Percentiles rank a stretch among this genome's conserved stretches.
Evolutionary conservation across 2,329 filamentous ascomycete species (phyloP).

Genomic region (Magnaporthales sp.): DNA sequence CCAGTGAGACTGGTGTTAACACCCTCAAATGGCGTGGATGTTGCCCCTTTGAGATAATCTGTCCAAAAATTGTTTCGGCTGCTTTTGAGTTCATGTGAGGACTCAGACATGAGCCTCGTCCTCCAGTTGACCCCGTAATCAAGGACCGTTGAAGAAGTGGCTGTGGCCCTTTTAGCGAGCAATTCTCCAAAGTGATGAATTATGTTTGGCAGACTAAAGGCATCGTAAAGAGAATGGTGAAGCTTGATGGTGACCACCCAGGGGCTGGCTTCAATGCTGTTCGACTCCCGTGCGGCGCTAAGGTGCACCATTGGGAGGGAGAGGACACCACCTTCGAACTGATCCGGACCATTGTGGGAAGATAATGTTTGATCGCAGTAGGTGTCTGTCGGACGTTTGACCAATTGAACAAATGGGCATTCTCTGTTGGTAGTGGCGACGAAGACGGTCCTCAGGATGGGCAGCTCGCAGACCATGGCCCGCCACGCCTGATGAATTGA

Average conservation of each 20-base stretch:
- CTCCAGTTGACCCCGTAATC: neutral
- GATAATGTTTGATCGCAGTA: neutral
- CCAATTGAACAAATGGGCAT: constrained; percentile 54
- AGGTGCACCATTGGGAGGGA: constrained; percentile 18
- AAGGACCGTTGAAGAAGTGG: no score
- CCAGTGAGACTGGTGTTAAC: neutral
- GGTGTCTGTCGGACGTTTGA: constrained; percentile 30
- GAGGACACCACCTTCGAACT: neutral
- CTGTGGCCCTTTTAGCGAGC: neutral
- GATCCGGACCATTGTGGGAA: no score
- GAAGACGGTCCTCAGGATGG: constrained; percentile 64
- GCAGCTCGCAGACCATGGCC: constrained; percentile 40
- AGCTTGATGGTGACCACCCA: constrained; percentile 47
- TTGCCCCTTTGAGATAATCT: constrained; percentile 23
- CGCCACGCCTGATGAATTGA: constrained; percentile 53
- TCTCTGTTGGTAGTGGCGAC: constrained; percentile 35
- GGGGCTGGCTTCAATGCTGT: neutral
- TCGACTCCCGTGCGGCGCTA: constrained; percentile 8
- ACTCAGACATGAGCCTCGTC: neutral
- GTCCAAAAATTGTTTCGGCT: constrained; percentile 31
- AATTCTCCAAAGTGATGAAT: constrained; percentile 32
- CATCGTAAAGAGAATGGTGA: constrained; percentile 86
- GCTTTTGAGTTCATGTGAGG: neutral
- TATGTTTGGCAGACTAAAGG: constrained; percentile 62
- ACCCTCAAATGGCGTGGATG: neutral